phyloP scores from a whole-genome alignment of 257 asterid species.

The Cruciata laevipes region DNA sequence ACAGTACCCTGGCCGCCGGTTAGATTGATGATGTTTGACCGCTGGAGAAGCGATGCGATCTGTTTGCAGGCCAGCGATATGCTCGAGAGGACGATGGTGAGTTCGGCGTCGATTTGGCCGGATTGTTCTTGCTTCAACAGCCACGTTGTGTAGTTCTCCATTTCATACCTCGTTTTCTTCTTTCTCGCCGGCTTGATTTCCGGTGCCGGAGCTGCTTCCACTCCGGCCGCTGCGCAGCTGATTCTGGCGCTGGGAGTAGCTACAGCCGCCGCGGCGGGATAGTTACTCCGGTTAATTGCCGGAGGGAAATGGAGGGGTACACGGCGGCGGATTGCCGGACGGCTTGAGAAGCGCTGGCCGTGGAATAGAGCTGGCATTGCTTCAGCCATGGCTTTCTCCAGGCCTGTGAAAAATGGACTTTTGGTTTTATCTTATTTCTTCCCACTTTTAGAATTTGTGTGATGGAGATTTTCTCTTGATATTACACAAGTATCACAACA shows the following conservation, averaged over 20 bases:
- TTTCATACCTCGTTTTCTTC: slow-evolving; percentile 45
- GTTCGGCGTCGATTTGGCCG: slow-evolving; percentile 65
- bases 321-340: slow-evolving; percentile 32
- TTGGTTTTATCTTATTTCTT: slow-evolving; percentile 36
- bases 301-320: slow-evolving; percentile 26
- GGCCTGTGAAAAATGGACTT: slow-evolving; percentile 1
- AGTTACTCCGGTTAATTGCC: slow-evolving; percentile 6
- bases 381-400: slow-evolving; percentile 36
- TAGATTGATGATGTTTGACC: slow-evolving; percentile 66
- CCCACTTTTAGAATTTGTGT: slow-evolving; percentile 38
- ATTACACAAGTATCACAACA: not conserved
- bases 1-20: slow-evolving; percentile 78
- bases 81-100: slow-evolving; percentile 68
- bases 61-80: slow-evolving; percentile 84
- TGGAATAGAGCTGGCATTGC: slow-evolving; percentile 33
- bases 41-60: slow-evolving; percentile 65
- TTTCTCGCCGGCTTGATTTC: slow-evolving; percentile 13
- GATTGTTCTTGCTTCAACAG: slow-evolving; percentile 60
- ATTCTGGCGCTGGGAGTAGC: slow-evolving; percentile 18
- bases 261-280: slow-evolving; percentile 3
- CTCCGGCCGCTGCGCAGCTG: slow-evolving; percentile 41
- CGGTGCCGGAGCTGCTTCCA: slow-evolving; percentile 24
- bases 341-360: slow-evolving; percentile 33
- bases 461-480: slow-evolving; percentile 20
- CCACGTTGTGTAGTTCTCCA: slow-evolving; percentile 69